Percentiles rank a stretch among this genome's conserved stretches.
These are phyloP conservation scores for Phytophthora palmivora DNA, from an alignment of 352 stramenopile genomes.

Conservation along the genomic window DNA sequence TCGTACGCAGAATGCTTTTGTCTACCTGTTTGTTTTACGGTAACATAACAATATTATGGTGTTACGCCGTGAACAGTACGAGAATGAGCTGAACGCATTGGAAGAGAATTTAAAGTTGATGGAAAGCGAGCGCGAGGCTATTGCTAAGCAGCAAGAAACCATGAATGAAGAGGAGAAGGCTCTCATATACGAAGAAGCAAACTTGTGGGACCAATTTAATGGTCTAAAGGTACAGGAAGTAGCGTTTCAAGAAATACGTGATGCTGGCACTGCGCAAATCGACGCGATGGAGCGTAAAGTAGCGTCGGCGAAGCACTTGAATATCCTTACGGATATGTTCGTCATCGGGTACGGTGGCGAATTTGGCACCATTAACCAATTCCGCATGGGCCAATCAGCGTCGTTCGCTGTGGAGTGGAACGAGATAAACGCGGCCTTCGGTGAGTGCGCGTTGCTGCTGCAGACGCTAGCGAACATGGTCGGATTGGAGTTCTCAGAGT, in stretches of 20 bases:
- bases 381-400: conserved; percentile 74
- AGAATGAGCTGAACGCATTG: conserved; percentile 64
- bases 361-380: conserved; percentile 88
- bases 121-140: conserved; percentile 64
- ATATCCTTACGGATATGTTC: conserved; percentile 82
- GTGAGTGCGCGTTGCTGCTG: conserved; percentile 75
- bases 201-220: conserved; percentile 69
- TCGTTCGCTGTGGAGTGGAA: conserved; percentile 82
- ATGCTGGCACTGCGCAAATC: conserved; percentile 60
- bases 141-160: conserved; percentile 56
- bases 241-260: conserved; percentile 63
- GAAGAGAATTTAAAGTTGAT: conserved; percentile 75
- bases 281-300: conserved; percentile 63
- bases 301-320: conserved; percentile 52
- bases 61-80: conserved; percentile 52
- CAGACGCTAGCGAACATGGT: conserved; percentile 66
- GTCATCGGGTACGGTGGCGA: conserved; percentile 71
- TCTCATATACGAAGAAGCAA: conserved; percentile 58
- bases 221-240: conserved; percentile 52
- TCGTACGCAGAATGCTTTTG: conserved; percentile 44
- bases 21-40: not conserved
- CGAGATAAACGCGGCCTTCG: conserved; percentile 88
- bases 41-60: not conserved
- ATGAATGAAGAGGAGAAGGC: conserved; percentile 58
- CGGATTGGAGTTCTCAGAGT: conserved; percentile 76